Evolutionary conservation across 768 basidiomycete species (phyloP).

Genomic region (Termitomyces sp.): DNA sequence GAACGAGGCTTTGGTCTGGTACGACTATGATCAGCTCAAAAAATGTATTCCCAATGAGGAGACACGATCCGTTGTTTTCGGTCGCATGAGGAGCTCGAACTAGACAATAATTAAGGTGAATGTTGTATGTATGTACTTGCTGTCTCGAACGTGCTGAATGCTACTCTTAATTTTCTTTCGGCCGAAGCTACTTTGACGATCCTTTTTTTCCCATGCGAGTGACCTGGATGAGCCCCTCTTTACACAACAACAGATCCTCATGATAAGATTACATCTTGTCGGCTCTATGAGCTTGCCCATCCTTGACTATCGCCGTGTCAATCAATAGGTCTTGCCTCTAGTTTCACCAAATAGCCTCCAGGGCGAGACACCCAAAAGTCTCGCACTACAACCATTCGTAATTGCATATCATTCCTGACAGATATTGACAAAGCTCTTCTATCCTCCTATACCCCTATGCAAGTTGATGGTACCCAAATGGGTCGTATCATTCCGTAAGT

Average conservation of each 20-base stretch:
- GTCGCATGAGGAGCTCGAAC: conserved; percentile 10
- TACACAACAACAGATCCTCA: no score
- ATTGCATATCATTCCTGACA: neutral
- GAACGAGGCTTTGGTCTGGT: conserved; percentile 70
- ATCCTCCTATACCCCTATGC: no score
- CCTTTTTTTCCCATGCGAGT: neutral
- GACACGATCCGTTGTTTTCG: conserved; percentile 30
- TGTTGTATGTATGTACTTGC: neutral
- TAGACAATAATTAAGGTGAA: neutral
- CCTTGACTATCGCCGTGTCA: neutral
- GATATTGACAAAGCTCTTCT: neutral
- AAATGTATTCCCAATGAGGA: conserved; percentile 63
- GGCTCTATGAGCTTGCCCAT: neutral
- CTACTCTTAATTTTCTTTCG: conserved; percentile 1
- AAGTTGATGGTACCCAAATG: no score
- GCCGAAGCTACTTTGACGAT: neutral
- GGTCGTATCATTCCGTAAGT: neutral
- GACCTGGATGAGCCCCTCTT: neutral
- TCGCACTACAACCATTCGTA: neutral
- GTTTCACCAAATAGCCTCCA: neutral
- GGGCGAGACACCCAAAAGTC: neutral
- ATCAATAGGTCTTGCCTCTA: neutral
- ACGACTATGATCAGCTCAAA: conserved; percentile 64
- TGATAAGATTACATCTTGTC: neutral
- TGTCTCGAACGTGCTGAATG: conserved; percentile 2